Evolutionary conservation across 768 basidiomycete genomes (phyloP), one percentile per base, ranked within the genome.

Genomic region (Mycena albidolilacea): DNA sequence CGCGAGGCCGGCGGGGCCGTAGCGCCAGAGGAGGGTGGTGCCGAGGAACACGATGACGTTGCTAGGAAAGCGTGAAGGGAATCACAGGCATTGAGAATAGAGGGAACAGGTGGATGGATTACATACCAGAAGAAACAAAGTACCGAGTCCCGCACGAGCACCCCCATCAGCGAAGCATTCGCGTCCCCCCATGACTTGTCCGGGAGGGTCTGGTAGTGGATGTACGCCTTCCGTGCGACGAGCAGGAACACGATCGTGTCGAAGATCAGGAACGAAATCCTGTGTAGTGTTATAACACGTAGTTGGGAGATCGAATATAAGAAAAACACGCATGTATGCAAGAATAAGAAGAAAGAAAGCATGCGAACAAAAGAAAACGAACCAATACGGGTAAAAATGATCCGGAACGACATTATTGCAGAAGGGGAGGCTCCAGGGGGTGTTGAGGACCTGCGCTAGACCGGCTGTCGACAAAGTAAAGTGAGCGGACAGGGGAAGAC

Each of bases 331-430:
- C 30, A 43, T 43, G 41, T 43, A 43, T 9, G 41, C 41, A 30
- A 54, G 9, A 9, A 9, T 2, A 7, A 3, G 8, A 52, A 46
- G 0, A 64, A 35, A 50, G 19, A 17, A 19, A 10, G 8, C 19
- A 50, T 21, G 35, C 50, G 19, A 8, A 23, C 39, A 35, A 19
- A 52, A 23, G 43, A 43, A 6, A 1, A 0, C 35, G 52, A 12
- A 76, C 75, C 75, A 76, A 46, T 76, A 76, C 11, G 71, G 71
- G 62, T 70, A 76, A n/a, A 76, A 76, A 57, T 76, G 70, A 35
- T 72, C 52, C 7, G 75, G 75, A 41, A 76, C 73, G 5, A 76
- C 61, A 46, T 76, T 76, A 69, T 76, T 76, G 65, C 75, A 76
- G 37, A 76, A 76, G 5, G 68, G 71, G 5, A 76, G 55, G 4